Conservation (phyloP, 2,329 filamentous ascomycete genomes). For the Colletotrichum tropicale region DNA sequence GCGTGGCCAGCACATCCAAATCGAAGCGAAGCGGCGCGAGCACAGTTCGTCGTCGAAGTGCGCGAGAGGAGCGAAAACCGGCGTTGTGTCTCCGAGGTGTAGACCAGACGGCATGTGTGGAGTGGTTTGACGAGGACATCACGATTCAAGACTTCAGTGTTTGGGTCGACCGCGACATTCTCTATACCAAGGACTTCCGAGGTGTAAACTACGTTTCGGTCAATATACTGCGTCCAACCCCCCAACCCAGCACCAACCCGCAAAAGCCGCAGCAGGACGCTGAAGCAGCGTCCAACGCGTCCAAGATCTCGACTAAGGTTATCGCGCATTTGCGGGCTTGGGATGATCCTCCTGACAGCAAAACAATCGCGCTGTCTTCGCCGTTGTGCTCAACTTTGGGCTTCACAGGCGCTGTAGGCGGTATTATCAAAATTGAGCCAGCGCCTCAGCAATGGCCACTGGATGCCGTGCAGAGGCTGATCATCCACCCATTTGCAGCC, state of each 20-base stretch:
- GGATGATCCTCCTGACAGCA: constrained; percentile 85
- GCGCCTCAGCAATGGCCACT: constrained; percentile 75
- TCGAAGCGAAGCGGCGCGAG: constrained; percentile 78
- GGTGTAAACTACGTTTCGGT: constrained; percentile 80
- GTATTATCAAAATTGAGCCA: constrained; percentile 85
- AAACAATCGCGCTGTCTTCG: constrained; percentile 80
- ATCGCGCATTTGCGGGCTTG: constrained; percentile 79
- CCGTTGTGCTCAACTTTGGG: constrained; percentile 77
- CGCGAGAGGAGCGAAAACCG: constrained; percentile 69
- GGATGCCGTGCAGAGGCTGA: constrained; percentile 68
- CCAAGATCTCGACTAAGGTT: constrained; percentile 68
- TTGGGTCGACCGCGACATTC: constrained; percentile 83
- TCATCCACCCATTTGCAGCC: constrained; percentile 79
- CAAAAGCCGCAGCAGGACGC: constrained; percentile 73
- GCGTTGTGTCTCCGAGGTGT: constrained; percentile 81
- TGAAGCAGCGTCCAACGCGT: constrained; percentile 56
- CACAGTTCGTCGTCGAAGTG: constrained; percentile 61
- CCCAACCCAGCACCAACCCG: neutral
- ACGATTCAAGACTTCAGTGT: constrained; percentile 68
- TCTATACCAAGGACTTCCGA: constrained; percentile 73
- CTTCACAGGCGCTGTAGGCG: constrained; percentile 77
- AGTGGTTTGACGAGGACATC: constrained; percentile 79
- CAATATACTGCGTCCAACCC: constrained; percentile 16
- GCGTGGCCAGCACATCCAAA: constrained; percentile 78
- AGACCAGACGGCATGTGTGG: constrained; percentile 69